phyloP scores from a whole-genome alignment of 169 alveolate genomes.

The Cryptosporidium viatorum region DNA sequence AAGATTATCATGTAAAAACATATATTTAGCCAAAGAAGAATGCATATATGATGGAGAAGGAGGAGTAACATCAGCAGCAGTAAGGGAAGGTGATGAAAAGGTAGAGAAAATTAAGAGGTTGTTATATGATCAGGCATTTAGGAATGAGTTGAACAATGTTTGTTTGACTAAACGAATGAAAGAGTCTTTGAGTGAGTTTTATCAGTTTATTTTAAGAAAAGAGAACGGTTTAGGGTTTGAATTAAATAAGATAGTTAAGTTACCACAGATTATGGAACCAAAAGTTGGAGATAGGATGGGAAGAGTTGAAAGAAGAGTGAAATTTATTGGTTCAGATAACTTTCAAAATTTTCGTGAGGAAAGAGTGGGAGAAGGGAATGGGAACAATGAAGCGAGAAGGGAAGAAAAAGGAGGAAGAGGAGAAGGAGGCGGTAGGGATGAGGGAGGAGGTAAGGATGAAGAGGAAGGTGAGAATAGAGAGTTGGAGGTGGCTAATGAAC shows the following conservation, averaged over 20 bases:
- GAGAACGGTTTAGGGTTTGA: not conserved
- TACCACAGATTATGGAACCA: constrained; percentile 13
- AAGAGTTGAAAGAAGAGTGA: not conserved
- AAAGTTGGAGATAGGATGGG: not conserved
- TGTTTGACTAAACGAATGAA: constrained; percentile 7
- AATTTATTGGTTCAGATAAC: not conserved
- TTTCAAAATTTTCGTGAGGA: not conserved
- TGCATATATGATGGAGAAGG: not conserved
- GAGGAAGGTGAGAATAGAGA: not conserved
- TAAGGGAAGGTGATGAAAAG: not conserved
- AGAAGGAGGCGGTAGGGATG: not conserved
- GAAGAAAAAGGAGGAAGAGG: not conserved
- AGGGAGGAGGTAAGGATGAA: not conserved
- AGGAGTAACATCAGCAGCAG: not conserved
- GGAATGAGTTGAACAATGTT: constrained; percentile 5
- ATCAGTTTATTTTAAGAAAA: not conserved
- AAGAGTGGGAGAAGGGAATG: not conserved
- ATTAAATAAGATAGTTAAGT: not conserved
- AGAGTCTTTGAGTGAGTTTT: constrained; percentile 12
- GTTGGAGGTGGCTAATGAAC: constrained; percentile 46
- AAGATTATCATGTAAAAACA: constrained; percentile 4
- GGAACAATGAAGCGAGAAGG: too few species aligned
- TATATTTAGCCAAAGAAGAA: not conserved
- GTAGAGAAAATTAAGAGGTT: not conserved
- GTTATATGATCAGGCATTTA: not conserved